phyloP scores from a whole-genome alignment of 495 filamentous ascomycete species.

The Niebla homalea region DNA sequence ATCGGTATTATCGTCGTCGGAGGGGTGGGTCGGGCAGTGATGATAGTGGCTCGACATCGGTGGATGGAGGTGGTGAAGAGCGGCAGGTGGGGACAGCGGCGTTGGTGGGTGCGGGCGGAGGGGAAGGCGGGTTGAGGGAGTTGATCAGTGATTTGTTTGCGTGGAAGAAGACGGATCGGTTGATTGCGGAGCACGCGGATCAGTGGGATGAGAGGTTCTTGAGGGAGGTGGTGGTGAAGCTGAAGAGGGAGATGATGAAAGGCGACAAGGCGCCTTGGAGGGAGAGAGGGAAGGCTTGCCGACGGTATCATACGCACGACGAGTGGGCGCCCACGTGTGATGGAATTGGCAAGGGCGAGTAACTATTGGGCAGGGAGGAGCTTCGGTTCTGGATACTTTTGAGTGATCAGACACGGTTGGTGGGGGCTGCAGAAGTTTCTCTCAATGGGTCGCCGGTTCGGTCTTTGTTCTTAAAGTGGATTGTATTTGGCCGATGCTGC shows the following conservation, averaged over 20 bases:
- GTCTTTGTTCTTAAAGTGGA: no score
- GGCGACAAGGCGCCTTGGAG: slow-evolving; percentile 12
- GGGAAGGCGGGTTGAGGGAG: slow-evolving; percentile 14
- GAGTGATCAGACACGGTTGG: no score
- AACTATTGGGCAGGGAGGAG: not conserved
- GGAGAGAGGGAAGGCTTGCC: slow-evolving; percentile 4
- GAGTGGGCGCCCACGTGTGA: slow-evolving; percentile 7
- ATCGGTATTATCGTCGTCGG: not conserved
- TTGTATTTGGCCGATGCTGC: no score
- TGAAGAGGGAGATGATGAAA: slow-evolving; percentile 15
- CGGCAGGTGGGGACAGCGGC: not conserved
- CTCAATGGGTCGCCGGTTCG: not conserved
- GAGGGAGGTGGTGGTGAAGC: slow-evolving; percentile 12
- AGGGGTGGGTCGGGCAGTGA: not conserved
- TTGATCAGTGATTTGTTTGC: slow-evolving; percentile 35
- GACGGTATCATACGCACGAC: slow-evolving; percentile 16
- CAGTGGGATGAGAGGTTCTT: slow-evolving; percentile 18
- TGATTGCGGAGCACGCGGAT: slow-evolving; percentile 29
- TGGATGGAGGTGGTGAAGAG: not conserved
- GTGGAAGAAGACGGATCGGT: slow-evolving; percentile 35
- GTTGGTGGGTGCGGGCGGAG: slow-evolving; percentile 2
- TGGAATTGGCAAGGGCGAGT: not conserved
- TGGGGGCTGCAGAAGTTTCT: not conserved
- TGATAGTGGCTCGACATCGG: not conserved
- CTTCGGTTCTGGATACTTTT: no score